These are phyloP conservation scores for Suillus cothurnatus DNA, from an alignment of 768 basidiomycete genomes.

Conservation along the genomic window DNA sequence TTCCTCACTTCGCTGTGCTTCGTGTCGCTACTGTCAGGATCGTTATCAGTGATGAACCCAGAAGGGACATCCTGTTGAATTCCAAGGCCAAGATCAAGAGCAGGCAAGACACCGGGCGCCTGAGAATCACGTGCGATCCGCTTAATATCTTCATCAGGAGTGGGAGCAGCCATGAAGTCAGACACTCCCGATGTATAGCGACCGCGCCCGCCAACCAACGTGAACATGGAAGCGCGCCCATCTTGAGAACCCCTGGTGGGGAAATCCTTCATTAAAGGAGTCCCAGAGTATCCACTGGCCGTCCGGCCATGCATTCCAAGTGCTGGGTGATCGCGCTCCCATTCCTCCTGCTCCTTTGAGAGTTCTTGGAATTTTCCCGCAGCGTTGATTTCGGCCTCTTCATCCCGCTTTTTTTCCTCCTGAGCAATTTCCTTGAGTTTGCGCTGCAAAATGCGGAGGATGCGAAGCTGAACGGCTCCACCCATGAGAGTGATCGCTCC, in stretches of 20 bases:
- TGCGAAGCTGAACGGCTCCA: constrained; percentile 85
- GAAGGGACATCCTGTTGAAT: constrained; percentile 77
- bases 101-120: constrained; percentile 60
- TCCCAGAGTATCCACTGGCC: constrained; percentile 63
- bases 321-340: constrained; percentile 85
- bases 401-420: constrained; percentile 72
- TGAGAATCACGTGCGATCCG: constrained; percentile 53
- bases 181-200: constrained; percentile 71
- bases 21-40: constrained; percentile 22
- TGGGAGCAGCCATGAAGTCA: constrained; percentile 67
- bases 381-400: constrained; percentile 75
- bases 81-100: constrained; percentile 72
- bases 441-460: constrained; percentile 76
- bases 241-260: constrained; percentile 53
- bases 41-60: constrained; percentile 60
- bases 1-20: constrained; percentile 37
- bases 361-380: constrained; percentile 67
- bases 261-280: constrained; percentile 68
- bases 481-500: constrained; percentile 85
- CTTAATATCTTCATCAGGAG: constrained; percentile 62
- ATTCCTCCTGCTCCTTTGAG: constrained; percentile 71
- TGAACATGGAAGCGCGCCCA: constrained; percentile 45
- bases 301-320: constrained; percentile 60
- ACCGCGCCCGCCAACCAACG: constrained; percentile 52
- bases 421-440: constrained; percentile 80